Evolutionary conservation across 2,329 filamentous ascomycete species (phyloP), one percentile per base, ranked within the genome.

Genomic region (Macrophomina tecta): DNA sequence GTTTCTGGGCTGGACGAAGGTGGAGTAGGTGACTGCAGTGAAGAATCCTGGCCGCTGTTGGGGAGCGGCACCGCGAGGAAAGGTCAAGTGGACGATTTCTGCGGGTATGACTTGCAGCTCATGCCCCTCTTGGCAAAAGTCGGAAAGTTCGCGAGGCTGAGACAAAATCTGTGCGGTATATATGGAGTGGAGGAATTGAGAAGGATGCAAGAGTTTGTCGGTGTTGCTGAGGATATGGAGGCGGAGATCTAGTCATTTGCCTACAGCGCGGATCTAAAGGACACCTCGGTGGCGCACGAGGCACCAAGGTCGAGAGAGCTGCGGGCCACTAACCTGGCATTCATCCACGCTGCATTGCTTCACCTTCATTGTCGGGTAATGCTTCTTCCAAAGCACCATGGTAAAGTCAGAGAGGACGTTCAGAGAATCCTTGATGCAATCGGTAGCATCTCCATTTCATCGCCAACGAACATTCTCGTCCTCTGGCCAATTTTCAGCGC

Each of bases 401-500:
- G 14, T 7, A 42, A 40, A 9, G 53, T 58, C 11, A 38, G 53
- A 23, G 32, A 58, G 9, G 53, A 58, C n/a, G 23, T 58, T 8
- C 12, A 16, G 8, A 12, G 18, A 16, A 42, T 58, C 23, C 32
- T 58, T 16, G 18, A 14, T 18, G n/a, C 53, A n/a, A 30, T 58
- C 12, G 34, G 18, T 11, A n/a, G 32, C 11, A 58, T 58, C 7
- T 7, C n/a, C 14, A 12, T 3, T 7, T 58, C 23, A 23, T 58
- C 53, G 9, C 18, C 53, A 7, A 16, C 53, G 9, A 58, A 58
- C 12, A 58, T 58, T 16, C 53, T 58, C 32, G 30, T 12, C 12
- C 34, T 58, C 53, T 58, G 53, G 53, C 53, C 53, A 7, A 12
- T 58, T 11, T 58, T 58, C 34, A 58, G 53, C 32, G 53, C 53